Base-by-base conservation (phyloP, 1,284 basidiomycete species). In the Fistulina hepatica region DNA sequence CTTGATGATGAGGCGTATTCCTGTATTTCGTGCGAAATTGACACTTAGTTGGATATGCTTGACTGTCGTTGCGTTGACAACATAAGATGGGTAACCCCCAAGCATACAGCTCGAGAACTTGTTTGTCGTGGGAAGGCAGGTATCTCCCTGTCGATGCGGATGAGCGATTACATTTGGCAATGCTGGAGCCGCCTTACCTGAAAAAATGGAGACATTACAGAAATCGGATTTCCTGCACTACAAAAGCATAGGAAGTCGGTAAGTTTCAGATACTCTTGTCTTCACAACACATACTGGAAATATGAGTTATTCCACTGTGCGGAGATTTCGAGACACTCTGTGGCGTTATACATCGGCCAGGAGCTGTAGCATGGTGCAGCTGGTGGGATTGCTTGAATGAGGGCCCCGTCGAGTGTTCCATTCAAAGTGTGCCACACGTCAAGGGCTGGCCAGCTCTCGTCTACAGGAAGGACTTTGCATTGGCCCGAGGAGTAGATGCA, bases 361-460 rank as follows among this genome's bases (percentile, higher is more conserved):
- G 28, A 26, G 34, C 28, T 36, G 34, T 50, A 47, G 31, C 50
- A 52, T 19, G 43, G 43, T n/a, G 31, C 36, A 11, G 40, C 51
- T n/a, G 49, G 40, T 16, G 52, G 52, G 8, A 50, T 44, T 11
- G 49, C 46, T 16, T 48, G 37, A 26, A 52, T 45, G 13, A 54
- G 43, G 25, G 42, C 41, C 4, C 51, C 51, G 17, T 45, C 41
- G 4, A 54, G 30, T 12, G 51, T 45, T 6, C 39, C 13, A 33
- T 52, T 54, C 16, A 54, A 41, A n/a, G 47, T 40, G 19, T 42
- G 36, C 52, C 52, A 54, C 21, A 44, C 37, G 20, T 41, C 38
- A 7, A 28, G 23, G 7, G 48, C 41, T 13, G 52, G 52, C 40
- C 48, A 54, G 2, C 41, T 39, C 10, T 40, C 12, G 32, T 49